Evolutionary conservation across 371 early-diverging fungal species (phyloP).

Genomic region (Lichtheimia ornata): DNA sequence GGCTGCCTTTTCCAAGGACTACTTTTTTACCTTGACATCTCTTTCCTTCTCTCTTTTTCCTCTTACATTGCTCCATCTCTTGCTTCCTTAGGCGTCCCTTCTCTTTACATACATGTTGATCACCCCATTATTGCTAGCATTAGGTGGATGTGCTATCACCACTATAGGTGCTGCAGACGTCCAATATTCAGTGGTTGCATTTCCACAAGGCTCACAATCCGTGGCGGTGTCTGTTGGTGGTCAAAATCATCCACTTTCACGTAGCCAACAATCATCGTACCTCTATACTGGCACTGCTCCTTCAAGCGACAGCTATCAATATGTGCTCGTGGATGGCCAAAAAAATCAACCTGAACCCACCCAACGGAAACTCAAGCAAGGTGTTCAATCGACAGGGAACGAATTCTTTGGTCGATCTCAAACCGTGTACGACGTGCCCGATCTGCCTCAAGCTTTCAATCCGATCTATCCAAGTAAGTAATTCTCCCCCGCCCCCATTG

Average conservation of each 20-base stretch:
- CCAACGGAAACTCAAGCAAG: conserved; percentile 30
- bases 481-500: background rate
- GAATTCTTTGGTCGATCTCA: conserved; percentile 51
- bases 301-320: conserved; percentile 29
- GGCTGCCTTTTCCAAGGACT: background rate
- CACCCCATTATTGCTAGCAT: conserved; percentile 2
- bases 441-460: conserved; percentile 52
- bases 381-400: conserved; percentile 45
- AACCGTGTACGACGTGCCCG: conserved; percentile 41
- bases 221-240: conserved; percentile 36
- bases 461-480: conserved; percentile 38
- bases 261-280: conserved; percentile 22
- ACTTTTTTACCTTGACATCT: background rate
- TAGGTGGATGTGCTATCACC: background rate
- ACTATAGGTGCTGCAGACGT: conserved; percentile 26
- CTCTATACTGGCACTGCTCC: conserved; percentile 37
- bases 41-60: background rate
- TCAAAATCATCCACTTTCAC: conserved; percentile 21
- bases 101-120: background rate
- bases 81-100: background rate
- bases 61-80: background rate
- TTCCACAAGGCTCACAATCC: conserved; percentile 27
- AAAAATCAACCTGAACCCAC: conserved; percentile 25
- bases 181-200: conserved; percentile 40
- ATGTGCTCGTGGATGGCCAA: conserved; percentile 19